Base-by-base conservation (phyloP, 2,329 filamentous ascomycete genomes). In the Fusarium tricinctum region DNA sequence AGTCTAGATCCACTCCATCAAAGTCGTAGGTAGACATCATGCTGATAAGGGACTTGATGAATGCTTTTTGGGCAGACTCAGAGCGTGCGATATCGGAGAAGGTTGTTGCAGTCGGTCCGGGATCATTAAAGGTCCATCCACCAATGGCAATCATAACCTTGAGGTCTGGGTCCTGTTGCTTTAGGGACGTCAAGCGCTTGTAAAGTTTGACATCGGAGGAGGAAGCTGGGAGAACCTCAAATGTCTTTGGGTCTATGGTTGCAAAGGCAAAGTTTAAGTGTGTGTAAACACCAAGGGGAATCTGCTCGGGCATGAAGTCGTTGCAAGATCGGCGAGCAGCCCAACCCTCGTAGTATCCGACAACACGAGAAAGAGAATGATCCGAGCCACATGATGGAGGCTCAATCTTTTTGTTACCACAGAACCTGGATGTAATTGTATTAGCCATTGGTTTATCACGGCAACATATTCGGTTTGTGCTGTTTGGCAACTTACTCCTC, bases 91-190 rank as follows among this genome's bases (percentile, higher is more conserved):
- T 39, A 17, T 55, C 44, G 2, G 45, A 68, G 53, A 79, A 81
- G 5, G 73, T 69, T 2, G 60, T 73, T 3, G 61, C 60, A 3
- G 70, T 74, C 1, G 74, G 69, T n/a, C 75, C 51, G 1, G 51
- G 51, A 30, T 54, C 51, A 30, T 54, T 54, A 13, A 54, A 45
- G 4, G 77, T 70, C 77, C 79, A 82, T 0, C 82, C 82, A 5
- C 81, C 81, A 6, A 84, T 65, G 7, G 79, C 75, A 33, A 84
- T 76, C 63, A 73, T 78, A 1, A 77, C 75, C 63, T 81, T 70
- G 1, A 84, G 69, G 4, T 58, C 59, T 0, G 69, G 66, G 20
- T 75, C 56, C 14, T 44, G 44, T 2, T 55, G 14, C 63, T 82
- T 81, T 0, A 82, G 45, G 4, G n/a, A n/a, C 4, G 30, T n/a